Conservation (phyloP, 2,329 filamentous ascomycete species). For the Camillea tinctor region DNA sequence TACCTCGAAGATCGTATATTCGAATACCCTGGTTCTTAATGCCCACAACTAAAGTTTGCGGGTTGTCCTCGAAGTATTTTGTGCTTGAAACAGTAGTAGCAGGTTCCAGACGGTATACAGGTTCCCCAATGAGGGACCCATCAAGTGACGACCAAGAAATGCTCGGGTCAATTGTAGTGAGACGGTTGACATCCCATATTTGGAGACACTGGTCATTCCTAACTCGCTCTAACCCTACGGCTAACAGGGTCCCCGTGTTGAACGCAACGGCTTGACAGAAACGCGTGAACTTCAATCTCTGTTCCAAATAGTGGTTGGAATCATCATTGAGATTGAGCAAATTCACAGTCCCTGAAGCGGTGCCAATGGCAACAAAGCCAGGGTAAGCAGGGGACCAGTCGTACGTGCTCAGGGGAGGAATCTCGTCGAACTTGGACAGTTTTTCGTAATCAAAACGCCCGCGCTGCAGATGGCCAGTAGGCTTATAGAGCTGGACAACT, state of each 20-base stretch:
- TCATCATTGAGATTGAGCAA: constrained; percentile 71
- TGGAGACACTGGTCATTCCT: constrained; percentile 80
- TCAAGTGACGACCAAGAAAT: constrained; percentile 50
- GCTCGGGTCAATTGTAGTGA: constrained; percentile 48
- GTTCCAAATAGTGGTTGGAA: constrained; percentile 62
- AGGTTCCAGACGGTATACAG: constrained; percentile 59
- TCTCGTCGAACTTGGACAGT: constrained; percentile 59
- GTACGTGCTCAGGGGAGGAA: constrained; percentile 63
- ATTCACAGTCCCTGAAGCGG: constrained; percentile 71
- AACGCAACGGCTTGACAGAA: constrained; percentile 82
- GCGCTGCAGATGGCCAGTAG: constrained; percentile 56
- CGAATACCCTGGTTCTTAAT: constrained; percentile 73
- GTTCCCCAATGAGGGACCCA: constrained; percentile 50
- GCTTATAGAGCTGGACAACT: constrained; percentile 62
- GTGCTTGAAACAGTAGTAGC: constrained; percentile 78
- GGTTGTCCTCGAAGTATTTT: constrained; percentile 76
- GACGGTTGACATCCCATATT: constrained; percentile 74
- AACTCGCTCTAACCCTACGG: constrained; percentile 77
- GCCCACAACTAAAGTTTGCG: constrained; percentile 71
- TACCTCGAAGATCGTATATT: constrained; percentile 77
- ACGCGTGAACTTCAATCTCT: constrained; percentile 71
- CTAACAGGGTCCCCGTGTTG: constrained; percentile 68
- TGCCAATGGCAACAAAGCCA: constrained; percentile 72
- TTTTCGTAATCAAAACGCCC: constrained; percentile 58
- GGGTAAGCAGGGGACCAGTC: constrained; percentile 64